Evolutionary conservation across 306 rosid species (phyloP), one percentile per base, ranked within the genome.

Genomic region (Rosa persica): DNA sequence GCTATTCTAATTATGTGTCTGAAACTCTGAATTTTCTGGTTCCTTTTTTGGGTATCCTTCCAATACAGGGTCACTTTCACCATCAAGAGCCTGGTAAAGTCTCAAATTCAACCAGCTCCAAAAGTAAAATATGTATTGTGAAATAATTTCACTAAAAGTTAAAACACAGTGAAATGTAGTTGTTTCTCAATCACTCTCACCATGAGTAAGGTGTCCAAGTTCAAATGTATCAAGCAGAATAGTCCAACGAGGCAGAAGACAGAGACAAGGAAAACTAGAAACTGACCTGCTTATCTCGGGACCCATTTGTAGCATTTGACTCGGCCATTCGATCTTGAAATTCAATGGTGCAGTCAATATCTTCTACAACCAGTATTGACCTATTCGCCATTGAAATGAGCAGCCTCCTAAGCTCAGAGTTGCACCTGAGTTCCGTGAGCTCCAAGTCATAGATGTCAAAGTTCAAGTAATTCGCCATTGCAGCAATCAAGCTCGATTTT

Each of bases 331-430:
- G 91, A 61, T 89, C 86, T 0, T 87, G 86, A 12, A 91, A 79
- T 12, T 91, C 82, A 25, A 90, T 40, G 34, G 87, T 72, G 58
- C 98, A 91, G 52, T 91, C 97, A 39, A 93, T 90, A 51, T 93
- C 97, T 83, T 93, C 98, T n/a, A 93, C 84, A 2, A 91, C 97
- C 67, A 93, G 78, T 30, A 93, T 87, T 8, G 98, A 93, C 76
- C 93, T 76, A 39, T 89, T 93, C 0, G 90, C 83, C 84, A 86
- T 88, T 0, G 79, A 73, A 5, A 91, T 79, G 9, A 91, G 85
- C 66, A 90, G 3, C 23, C 83, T 82, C 58, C 93, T 83, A 1
- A 93, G 90, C 7, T 86, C 86, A 0, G 86, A 78, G 71, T 91
- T 85, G 64, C 1, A 10, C 12, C 6, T n/a, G 27, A 89, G 25